These are phyloP conservation scores for Pichia manshurica DNA, from an alignment of 805 yeast species.

Conservation along the genomic window DNA sequence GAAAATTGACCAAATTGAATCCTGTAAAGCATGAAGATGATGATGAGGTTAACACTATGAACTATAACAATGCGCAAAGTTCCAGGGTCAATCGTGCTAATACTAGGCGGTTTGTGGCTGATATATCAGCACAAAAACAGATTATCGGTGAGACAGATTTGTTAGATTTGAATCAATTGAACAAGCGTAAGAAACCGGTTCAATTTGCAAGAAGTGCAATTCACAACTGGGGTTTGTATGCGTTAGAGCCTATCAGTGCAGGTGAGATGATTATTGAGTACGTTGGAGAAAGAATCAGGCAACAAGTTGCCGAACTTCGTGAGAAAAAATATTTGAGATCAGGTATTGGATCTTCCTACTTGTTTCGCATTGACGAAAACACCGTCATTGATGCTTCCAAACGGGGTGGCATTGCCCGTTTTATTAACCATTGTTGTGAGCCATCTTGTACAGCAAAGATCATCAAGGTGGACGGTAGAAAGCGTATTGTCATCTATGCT, in stretches of 20 bases:
- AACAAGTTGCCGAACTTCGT: constrained; percentile 88
- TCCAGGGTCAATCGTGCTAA: constrained; percentile 84
- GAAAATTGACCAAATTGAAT: constrained; percentile 55
- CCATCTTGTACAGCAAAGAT: constrained; percentile 98
- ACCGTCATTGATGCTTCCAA: constrained; percentile 97
- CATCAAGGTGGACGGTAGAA: constrained; percentile 88
- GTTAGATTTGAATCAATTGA: constrained; percentile 76
- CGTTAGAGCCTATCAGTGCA: constrained; percentile 91
- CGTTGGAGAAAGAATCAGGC: constrained; percentile 91
- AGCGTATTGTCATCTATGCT: constrained; percentile 93
- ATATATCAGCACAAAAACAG: constrained; percentile 73
- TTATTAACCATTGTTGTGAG: constrained; percentile 94
- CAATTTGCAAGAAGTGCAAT: constrained; percentile 96
- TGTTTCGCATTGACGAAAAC: constrained; percentile 88
- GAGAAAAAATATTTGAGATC: constrained; percentile 79
- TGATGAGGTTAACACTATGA: constrained; percentile 27
- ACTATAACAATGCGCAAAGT: constrained; percentile 45
- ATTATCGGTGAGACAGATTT: constrained; percentile 79
- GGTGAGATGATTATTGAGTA: constrained; percentile 97
- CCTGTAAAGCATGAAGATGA: constrained; percentile 62
- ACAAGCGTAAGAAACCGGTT: constrained; percentile 87
- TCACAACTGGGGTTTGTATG: constrained; percentile 97
- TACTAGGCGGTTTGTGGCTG: constrained; percentile 84
- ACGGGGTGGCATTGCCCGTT: constrained; percentile 94
- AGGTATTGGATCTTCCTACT: constrained; percentile 92